Evolutionary conservation across 2,329 filamentous ascomycete genomes (phyloP).

Genomic region (Chalaropsis thielavioides): DNA sequence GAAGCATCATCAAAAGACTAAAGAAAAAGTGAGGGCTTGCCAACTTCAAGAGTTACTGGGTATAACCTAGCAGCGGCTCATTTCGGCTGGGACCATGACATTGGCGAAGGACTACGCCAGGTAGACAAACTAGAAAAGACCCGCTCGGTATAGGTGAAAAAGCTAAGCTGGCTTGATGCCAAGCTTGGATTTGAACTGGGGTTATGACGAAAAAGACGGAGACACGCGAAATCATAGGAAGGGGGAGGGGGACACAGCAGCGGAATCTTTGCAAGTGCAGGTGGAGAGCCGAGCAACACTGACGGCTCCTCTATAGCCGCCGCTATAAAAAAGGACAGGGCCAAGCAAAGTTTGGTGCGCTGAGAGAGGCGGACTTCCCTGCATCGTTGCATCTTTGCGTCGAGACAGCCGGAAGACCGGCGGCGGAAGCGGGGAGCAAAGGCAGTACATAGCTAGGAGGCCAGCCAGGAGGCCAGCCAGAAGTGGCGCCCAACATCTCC

Average conservation of each 20-base stretch:
- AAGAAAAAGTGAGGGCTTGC: background rate
- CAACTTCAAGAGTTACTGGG: background rate
- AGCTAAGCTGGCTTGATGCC: background rate
- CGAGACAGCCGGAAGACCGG: background rate
- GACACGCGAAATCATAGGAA: background rate
- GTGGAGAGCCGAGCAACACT: no score
- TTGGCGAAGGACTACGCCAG: background rate
- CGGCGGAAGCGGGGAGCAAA: background rate
- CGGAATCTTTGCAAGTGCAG: background rate
- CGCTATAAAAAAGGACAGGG: background rate
- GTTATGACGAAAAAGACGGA: background rate
- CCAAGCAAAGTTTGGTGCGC: background rate
- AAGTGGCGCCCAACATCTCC: no score
- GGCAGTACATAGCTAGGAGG: background rate
- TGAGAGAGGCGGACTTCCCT: background rate
- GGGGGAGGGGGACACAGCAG: background rate
- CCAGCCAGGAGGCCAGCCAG: background rate
- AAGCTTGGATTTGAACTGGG: background rate
- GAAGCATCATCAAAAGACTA: background rate
- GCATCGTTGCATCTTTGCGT: background rate
- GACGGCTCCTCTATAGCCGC: background rate
- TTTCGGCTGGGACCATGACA: background rate
- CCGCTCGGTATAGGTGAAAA: background rate
- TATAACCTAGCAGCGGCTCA: background rate
- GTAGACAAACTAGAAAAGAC: background rate